Base-by-base conservation (phyloP, 768 basidiomycete genomes). In the Steccherinum ochraceum region DNA sequence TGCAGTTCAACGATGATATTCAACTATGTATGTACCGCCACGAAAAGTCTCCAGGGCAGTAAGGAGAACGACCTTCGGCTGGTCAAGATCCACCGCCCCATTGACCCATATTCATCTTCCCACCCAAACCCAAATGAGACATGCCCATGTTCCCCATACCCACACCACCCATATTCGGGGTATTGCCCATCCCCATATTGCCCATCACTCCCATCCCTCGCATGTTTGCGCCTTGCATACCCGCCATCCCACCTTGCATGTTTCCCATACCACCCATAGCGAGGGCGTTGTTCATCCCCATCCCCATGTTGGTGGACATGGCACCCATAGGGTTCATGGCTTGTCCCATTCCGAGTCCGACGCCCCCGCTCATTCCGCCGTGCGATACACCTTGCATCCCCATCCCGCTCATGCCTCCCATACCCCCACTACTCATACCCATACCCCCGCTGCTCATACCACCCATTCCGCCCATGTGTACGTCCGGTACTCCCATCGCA, bases 401-500 rank as follows among this genome's bases (percentile, higher is more conserved):
- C 54, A 64, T 52, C 24, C 51, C 52, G 3, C 60, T 60, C 63
- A 64, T 62, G 0, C 60, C 61, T 59, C 63, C 67, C 63, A 66
- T 60, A 0, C 59, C 63, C 0, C 65, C 68, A 63, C 49, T 52
- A 13, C 21, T 24, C 19, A 39, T 24, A 19, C 25, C 46, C 48
- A 50, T 40, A 43, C 56, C 58, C 7, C 45, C 46, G 30, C 67
- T 68, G 0, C 60, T 66, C 60, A 71, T 71, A 19, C 61, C 59
- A 13, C 13, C n/a, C 52, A 46, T 43, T n/a, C 27, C 40, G 12
- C 52, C 51, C 52, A 52, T 23, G 24, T n/a, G 16, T 16, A 35
- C 16, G 7, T 71, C 73, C 3, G 71, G 68, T 21, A 56, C 58
- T n/a, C 65, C 64, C 64, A 71, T 67, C 0, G 67, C 68, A 7